Evolutionary conservation across 2,329 filamentous ascomycete genomes (phyloP), one percentile per base, ranked within the genome.

Genomic region (Botryotinia calthae): DNA sequence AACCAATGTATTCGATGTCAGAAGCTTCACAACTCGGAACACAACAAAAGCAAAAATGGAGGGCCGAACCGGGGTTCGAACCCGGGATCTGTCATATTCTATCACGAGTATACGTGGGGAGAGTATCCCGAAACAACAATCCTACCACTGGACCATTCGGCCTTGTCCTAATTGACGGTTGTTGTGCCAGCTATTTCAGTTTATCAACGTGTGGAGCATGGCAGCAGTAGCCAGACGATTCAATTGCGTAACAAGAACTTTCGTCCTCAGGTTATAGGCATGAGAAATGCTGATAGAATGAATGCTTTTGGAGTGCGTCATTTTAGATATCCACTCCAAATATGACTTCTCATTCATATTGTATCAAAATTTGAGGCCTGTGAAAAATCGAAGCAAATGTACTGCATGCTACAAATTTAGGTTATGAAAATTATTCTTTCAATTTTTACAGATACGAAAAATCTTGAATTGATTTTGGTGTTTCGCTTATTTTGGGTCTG

Each of bases 121-220:
- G 22, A 8, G 3, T 34, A 37, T 66, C 63, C 63, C 63, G 63
- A 66, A 66, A 4, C 63, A 5, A 7, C 63, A 66, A 66, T 66
- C 63, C 10, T 66, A 51, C 63, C 4, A 66, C 63, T 66, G 10
- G 63, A 66, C 63, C 63, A 66, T 12, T 4, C 4, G 63, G 63
- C 63, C 63, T 54, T 2, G 0, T n/a, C 1, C 1, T 16, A 5
- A 1, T 51, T 37, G 28, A n/a, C 34, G 31, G 0, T 1, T 40
- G 1, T n/a, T n/a, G 2, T 0, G 3, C 0, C 5, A 0, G 2
- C 8, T 51, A 28, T 66, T 20, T n/a, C 1, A 2, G 0, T 14
- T 20, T 37, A 66, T 51, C 0, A n/a, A 2, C 0, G 1, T 6
- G 12, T 42, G 22, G 22, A n/a, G 4, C 1, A 0, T 4, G 12